A percentile compares a stretch with the other conserved stretches of the same genome.
Conservation (phyloP, 148 eudicot genomes). For the Amaranthus palmeri region DNA sequence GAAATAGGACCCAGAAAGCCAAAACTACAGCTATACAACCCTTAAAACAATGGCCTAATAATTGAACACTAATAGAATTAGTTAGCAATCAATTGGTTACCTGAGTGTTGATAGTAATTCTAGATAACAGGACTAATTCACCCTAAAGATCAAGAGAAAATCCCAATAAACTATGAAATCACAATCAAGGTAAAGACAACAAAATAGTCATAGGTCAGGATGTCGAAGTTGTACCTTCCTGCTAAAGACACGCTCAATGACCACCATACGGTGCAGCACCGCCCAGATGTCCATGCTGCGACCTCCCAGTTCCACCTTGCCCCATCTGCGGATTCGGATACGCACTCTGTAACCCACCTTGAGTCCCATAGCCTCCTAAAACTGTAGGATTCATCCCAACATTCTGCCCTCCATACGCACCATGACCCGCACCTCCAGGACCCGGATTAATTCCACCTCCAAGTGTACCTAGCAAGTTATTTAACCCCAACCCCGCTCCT, state of each 20-base stretch:
- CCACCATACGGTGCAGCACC: constrained; percentile 55
- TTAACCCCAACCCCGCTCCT: constrained; percentile 73
- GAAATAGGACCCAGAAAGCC: no score
- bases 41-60: no score
- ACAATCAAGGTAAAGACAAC: not conserved
- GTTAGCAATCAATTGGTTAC: no score
- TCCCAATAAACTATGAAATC: not conserved
- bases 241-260: constrained; percentile 39
- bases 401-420: constrained; percentile 48
- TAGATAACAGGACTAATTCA: no score
- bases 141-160: not conserved
- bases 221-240: constrained; percentile 27
- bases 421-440: constrained; percentile 20
- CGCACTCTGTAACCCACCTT: constrained; percentile 42
- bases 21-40: no score
- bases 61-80: no score
- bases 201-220: not conserved
- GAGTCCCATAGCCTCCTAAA: constrained; percentile 51
- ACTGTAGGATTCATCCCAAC: constrained; percentile 28
- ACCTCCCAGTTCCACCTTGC: constrained; percentile 58
- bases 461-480: constrained; percentile 60
- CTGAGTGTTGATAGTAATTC: no score
- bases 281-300: constrained; percentile 46
- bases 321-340: constrained; percentile 66
- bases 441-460: constrained; percentile 50